Evolutionary conservation across 2,329 filamentous ascomycete genomes (phyloP).

Genomic region (Claviceps pusilla): DNA sequence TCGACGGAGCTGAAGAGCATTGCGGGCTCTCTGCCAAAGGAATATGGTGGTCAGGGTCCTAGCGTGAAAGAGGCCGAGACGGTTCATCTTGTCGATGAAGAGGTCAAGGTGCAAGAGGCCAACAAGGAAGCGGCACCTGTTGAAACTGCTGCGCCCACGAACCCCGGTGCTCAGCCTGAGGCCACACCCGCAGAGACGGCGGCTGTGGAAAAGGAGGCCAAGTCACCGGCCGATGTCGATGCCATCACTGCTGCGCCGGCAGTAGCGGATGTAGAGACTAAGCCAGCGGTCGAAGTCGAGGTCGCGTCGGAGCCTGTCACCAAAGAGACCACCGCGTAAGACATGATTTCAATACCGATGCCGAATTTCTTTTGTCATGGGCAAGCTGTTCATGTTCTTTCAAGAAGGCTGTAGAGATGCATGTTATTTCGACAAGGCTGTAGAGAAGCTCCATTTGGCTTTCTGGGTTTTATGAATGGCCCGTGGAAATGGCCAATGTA

Average conservation of each 20-base stretch:
- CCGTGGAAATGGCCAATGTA: background rate
- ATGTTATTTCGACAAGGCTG: background rate
- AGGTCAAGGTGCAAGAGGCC: conserved; percentile 4
- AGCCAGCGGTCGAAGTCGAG: conserved; percentile 3
- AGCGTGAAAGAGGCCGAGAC: conserved; percentile 23
- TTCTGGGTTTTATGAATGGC: background rate
- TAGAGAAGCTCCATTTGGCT: background rate
- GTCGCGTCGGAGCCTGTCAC: conserved; percentile 2
- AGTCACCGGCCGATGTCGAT: background rate
- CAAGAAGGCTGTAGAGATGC: background rate
- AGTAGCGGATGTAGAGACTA: conserved; percentile 3
- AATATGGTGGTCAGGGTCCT: conserved; percentile 62
- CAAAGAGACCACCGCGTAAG: conserved; percentile 4
- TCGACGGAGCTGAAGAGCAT: conserved; percentile 44
- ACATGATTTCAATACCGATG: background rate
- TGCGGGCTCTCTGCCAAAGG: conserved; percentile 50
- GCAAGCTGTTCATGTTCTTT: background rate
- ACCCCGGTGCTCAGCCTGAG: conserved; percentile 2
- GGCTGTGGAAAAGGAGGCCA: conserved; percentile 5
- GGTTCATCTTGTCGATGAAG: conserved; percentile 14
- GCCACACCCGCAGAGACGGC: background rate
- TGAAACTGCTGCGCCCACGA: conserved; percentile 1
- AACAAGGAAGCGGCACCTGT: conserved; percentile 1
- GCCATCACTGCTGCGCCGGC: background rate
- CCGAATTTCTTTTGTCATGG: background rate